Percentiles rank a stretch among this genome's conserved stretches.
These are phyloP conservation scores for Pythium sp. DNA, from an alignment of 352 stramenopile species.

Conservation along the genomic window DNA sequence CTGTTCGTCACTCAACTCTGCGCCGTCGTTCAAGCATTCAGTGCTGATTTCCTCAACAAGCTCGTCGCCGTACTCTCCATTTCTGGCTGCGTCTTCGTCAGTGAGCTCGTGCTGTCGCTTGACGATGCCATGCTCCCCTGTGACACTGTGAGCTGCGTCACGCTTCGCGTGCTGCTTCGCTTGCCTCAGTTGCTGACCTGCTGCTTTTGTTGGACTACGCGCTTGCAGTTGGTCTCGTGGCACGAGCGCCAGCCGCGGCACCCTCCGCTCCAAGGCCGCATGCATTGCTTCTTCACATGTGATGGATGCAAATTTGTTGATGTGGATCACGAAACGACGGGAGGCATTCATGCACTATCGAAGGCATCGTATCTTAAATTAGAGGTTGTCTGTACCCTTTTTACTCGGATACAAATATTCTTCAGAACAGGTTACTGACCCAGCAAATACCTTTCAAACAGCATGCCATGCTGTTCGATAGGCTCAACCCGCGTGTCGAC, in stretches of 20 bases:
- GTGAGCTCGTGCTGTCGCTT: neutral
- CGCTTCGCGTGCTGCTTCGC: neutral
- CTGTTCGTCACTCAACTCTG: constrained; percentile 3
- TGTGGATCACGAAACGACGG: constrained; percentile 1
- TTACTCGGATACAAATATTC: neutral
- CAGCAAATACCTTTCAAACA: neutral
- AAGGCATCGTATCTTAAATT: neutral
- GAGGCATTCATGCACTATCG: neutral
- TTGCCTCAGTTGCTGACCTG: constrained; percentile 15
- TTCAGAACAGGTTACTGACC: neutral
- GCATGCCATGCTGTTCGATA: constrained; percentile 3
- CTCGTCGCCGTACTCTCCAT: neutral
- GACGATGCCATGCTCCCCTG: neutral
- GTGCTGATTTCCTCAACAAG: neutral
- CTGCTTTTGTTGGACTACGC: constrained; percentile 9
- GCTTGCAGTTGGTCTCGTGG: constrained; percentile 32
- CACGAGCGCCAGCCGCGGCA: constrained; percentile 48
- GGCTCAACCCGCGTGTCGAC: constrained; percentile 1
- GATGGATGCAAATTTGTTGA: neutral
- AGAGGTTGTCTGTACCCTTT: neutral
- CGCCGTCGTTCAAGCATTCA: neutral
- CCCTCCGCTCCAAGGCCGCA: constrained; percentile 25
- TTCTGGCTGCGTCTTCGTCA: neutral
- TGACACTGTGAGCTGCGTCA: too few relatives aligned
- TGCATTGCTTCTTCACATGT: neutral